Evolutionary conservation across 306 rosid species (phyloP).

Genomic region (Lathyrus aphaca): DNA sequence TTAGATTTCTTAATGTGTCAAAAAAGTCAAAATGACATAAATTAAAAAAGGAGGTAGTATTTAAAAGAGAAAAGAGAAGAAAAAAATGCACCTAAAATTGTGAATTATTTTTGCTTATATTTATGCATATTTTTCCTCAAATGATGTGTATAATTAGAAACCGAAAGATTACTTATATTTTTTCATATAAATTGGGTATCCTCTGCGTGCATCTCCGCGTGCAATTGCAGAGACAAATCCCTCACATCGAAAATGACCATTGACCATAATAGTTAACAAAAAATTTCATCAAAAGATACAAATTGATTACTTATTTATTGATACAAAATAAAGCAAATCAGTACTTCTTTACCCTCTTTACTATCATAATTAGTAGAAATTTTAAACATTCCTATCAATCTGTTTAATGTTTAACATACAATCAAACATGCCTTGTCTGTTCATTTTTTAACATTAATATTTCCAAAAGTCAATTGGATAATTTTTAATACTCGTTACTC

Average conservation of each 20-base stretch:
- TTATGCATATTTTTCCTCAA: not conserved
- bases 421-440: not conserved
- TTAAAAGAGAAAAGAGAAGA: no score
- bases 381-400: not conserved
- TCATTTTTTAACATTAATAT: not conserved
- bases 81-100: not conserved
- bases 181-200: no score
- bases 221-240: no score
- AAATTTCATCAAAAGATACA: no score
- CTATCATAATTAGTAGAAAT: not conserved
- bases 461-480: slow-evolving; percentile 6
- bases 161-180: no score
- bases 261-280: no score
- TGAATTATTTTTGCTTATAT: not conserved
- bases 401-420: not conserved
- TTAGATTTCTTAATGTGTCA: no score
- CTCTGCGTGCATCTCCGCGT: no score
- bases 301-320: not conserved
- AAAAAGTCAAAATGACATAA: no score
- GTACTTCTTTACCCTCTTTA: not conserved
- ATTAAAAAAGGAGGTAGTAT: no score
- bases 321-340: not conserved
- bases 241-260: no score
- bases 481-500: not conserved
- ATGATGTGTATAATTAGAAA: not conserved